These are phyloP conservation scores for Misopates orontium DNA, from an alignment of 257 asterid genomes.

Conservation along the genomic window DNA sequence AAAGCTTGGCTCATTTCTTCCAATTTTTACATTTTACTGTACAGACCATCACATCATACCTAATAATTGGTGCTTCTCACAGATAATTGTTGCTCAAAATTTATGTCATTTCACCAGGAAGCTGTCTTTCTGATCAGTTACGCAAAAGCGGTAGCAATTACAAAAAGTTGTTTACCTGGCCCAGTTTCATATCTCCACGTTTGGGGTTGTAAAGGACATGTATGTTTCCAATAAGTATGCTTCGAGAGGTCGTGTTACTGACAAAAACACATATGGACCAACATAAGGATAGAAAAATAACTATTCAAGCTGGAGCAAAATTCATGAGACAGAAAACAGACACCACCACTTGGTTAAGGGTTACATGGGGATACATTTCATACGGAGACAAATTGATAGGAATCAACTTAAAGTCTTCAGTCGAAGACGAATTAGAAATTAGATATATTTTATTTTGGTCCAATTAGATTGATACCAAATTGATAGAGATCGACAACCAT, in stretches of 20 bases:
- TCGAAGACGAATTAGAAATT: too few relatives aligned
- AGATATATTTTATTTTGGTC: too few relatives aligned
- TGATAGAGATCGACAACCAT: too few relatives aligned
- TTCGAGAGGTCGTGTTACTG: conserved; percentile 43
- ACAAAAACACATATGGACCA: conserved; percentile 27
- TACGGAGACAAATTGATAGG: too few relatives aligned
- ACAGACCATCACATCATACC: not conserved
- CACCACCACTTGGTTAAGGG: too few relatives aligned
- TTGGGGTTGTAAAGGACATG: conserved; percentile 86
- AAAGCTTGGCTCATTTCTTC: not conserved
- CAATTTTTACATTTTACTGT: not conserved
- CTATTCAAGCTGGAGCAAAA: not conserved
- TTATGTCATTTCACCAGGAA: conserved; percentile 15
- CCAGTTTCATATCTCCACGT: conserved; percentile 91
- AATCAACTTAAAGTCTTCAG: too few relatives aligned
- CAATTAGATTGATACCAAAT: too few relatives aligned
- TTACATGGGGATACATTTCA: too few relatives aligned
- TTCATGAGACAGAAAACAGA: conserved; percentile 6
- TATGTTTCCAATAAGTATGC: conserved; percentile 71
- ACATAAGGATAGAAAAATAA: not conserved
- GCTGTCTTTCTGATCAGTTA: conserved; percentile 8
- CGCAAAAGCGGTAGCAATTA: conserved; percentile 15
- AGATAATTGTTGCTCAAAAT: conserved; percentile 10
- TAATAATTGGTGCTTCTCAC: not conserved
- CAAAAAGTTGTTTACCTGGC: conserved; percentile 60